Base-by-base conservation (phyloP, 495 filamentous ascomycete genomes). In the Neurospora africana region DNA sequence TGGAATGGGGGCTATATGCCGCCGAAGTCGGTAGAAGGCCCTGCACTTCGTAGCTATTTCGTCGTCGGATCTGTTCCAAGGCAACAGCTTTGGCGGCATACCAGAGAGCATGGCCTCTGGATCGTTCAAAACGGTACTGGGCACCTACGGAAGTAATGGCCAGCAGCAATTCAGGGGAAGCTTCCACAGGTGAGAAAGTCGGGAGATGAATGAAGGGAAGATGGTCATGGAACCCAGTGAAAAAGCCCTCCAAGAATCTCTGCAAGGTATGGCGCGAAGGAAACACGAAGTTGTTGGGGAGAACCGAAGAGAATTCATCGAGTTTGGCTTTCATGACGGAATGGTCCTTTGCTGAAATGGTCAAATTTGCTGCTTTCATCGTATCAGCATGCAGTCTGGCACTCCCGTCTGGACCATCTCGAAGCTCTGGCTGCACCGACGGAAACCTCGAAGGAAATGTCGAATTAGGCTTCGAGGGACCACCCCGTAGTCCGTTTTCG, bases 391-490 rank as follows among this genome's bases (percentile, higher is more conserved):
- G 84, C 67, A 80, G 65, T 70, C 81, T 79, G 19, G 78, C 71
- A 1, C 76, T 74, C 21, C 79, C 75, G 39, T 89, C 88, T 37
- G 86, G 82, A 5, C 86, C 82, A 75, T 90, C 87, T 71, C 89
- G 85, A 30, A 83, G 83, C 70, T 92, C 89, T 23, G 90, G 90
- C 75, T 88, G 87, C 44, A 92, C 78, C 7, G 90, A 92, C 1
- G 89, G 89, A 58, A 91, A 85, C 47, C 91, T 84, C 3, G 90
- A 92, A 0, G 90, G 89, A 72, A 91, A 90, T 67, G 89, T 87
- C 11, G 89, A 91, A 23, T 88, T 84, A 2, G 89, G 82, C 70
- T 86, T 85, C 11, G 83, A 84, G 7, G 81, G 74, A 5, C 81
- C 82, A 5, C 80, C 82, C 19, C 81, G 78, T 58, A 79, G 76